Conservation (phyloP, 257 asterid species). For the Paulownia fortunei region DNA sequence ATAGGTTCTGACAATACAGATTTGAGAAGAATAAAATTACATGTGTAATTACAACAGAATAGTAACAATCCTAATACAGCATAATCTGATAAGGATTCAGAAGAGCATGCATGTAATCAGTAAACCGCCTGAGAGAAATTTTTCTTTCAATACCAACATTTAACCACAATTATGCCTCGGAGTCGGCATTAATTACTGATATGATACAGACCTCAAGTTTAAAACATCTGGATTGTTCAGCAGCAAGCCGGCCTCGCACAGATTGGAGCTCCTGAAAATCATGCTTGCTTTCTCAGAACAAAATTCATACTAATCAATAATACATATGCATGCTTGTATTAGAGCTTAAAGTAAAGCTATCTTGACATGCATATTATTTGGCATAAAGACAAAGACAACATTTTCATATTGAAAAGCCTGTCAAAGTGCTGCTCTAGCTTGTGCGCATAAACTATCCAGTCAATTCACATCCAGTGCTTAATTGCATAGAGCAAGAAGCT, state of each 20-base stretch:
- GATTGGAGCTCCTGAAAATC: constrained; percentile 90
- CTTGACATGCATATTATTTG: not conserved
- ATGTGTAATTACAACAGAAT: too few relatives aligned
- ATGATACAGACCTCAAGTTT: constrained; percentile 83
- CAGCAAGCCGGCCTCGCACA: constrained; percentile 88
- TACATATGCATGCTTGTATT: constrained; percentile 5
- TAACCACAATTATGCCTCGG: not conserved
- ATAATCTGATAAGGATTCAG: too few relatives aligned
- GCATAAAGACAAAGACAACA: not conserved
- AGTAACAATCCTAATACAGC: too few relatives aligned
- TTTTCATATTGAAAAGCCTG: constrained; percentile 8
- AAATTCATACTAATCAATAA: not conserved
- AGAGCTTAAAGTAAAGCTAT: constrained; percentile 8
- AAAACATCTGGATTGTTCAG: constrained; percentile 98
- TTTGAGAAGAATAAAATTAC: too few relatives aligned
- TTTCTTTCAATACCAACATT: not conserved
- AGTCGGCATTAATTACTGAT: constrained; percentile 22
- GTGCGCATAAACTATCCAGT: constrained; percentile 3
- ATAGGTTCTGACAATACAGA: not conserved
- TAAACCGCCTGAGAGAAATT: not conserved
- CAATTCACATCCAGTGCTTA: not conserved
- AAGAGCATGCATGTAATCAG: too few relatives aligned
- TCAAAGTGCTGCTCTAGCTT: constrained; percentile 10
- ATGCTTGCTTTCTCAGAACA: not conserved
- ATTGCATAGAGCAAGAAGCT: too few relatives aligned